Evolutionary conservation across 1,284 basidiomycete species (phyloP), one percentile per base, ranked within the genome.

Genomic region (Vanrija sp.): DNA sequence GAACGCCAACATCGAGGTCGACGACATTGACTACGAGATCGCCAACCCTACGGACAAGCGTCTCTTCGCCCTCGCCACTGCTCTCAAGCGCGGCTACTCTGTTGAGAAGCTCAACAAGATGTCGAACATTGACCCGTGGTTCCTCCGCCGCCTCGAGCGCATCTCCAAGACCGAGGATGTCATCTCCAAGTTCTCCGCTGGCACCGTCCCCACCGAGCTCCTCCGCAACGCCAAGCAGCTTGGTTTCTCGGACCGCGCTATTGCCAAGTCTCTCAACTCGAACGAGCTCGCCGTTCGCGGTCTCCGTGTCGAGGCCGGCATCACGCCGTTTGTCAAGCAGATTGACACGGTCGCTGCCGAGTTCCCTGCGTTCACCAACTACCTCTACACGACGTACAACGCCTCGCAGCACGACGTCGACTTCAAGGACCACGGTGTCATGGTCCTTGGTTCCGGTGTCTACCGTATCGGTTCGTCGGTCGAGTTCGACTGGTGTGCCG

Each of bases 401-500:
- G 95, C 90, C 12, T 80, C 87, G 61, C 89, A 94, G 75, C 90
- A 98, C 76, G 95, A 98, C 69, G 79, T 98, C 66, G 77, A 79
- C 12, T 98, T 98, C 78, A 78, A 86, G 54, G 96, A 98, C 71
- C 84, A 89, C 60, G 95, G 95, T 67, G 86, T 97, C 60, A 96
- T 98, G 85, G 95, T 98, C 14, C 84, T 98, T 34, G 96, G 95
- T 26, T 98, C 96, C 25, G 95, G 95, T 66, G 95, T 98, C 16
- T 98, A 98, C 79, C 88, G 96, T 55, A 98, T 98, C 67, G 95
- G 96, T 38, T 97, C 93, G 1, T 97, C 93, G 2, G 96, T 98
- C 76, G 96, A 98, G 78, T 98, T 98, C 78, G 95, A 98, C 76
- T 98, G 95, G 96, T 98, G 95, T 78, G 95, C 95, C 18, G 96